These are phyloP conservation scores for Nyctanthes arbortristis DNA, from an alignment of 257 asterid genomes.

Conservation along the genomic window DNA sequence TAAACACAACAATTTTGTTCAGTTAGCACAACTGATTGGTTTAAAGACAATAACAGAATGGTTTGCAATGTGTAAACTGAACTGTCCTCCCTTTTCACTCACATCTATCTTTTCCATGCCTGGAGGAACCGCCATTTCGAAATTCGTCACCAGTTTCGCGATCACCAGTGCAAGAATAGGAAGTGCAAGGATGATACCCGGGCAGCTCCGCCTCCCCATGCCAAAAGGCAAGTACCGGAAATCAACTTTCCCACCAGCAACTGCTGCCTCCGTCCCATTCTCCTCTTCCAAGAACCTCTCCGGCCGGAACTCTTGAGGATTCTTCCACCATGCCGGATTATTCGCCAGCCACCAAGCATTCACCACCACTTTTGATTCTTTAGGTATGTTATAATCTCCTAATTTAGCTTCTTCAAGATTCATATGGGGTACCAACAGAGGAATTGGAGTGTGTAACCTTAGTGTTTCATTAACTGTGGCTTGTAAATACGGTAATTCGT, in stretches of 20 bases:
- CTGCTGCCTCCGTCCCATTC: slow-evolving; percentile 41
- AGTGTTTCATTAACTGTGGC: slow-evolving; percentile 39
- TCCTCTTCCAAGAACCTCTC: slow-evolving; percentile 54
- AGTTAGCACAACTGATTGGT: slow-evolving; percentile 25
- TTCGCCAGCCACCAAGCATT: slow-evolving; percentile 55
- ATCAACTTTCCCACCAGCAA: slow-evolving; percentile 47
- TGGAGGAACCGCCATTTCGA: slow-evolving; percentile 39
- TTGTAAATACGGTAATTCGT: slow-evolving; percentile 41
- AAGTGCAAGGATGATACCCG: slow-evolving; percentile 53
- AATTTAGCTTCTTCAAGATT: slow-evolving; percentile 52
- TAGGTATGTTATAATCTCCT: slow-evolving; percentile 42
- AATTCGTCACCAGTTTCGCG: slow-evolving; percentile 35
- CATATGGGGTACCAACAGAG: slow-evolving; percentile 52
- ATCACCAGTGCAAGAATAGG: slow-evolving; percentile 47
- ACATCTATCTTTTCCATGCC: slow-evolving; percentile 38
- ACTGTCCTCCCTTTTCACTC: slow-evolving; percentile 51
- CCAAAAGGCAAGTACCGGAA: slow-evolving; percentile 56
- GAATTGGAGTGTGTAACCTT: slow-evolving; percentile 50
- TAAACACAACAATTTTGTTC: background rate
- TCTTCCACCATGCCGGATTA: slow-evolving; percentile 44
- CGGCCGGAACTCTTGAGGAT: slow-evolving; percentile 41
- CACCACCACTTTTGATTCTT: slow-evolving; percentile 43
- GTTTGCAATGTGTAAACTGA: slow-evolving; percentile 53
- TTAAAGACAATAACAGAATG: slow-evolving; percentile 51
- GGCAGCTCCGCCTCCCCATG: slow-evolving; percentile 58